Evolutionary conservation across 2,329 filamentous ascomycete species (phyloP).

Genomic region (Grosmannia clavigera): DNA sequence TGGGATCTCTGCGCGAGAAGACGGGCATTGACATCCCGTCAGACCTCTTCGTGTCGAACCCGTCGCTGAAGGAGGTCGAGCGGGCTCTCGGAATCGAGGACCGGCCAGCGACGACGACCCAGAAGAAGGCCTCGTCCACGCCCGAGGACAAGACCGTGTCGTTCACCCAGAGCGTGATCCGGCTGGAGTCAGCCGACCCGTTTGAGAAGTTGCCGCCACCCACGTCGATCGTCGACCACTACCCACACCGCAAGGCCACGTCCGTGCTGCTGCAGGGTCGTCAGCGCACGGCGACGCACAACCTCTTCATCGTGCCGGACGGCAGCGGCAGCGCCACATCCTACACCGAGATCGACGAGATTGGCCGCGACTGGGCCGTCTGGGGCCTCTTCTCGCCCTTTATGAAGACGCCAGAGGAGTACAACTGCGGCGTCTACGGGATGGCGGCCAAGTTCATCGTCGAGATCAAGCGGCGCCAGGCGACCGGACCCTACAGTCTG

Average conservation of each 20-base stretch:
- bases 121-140: background rate
- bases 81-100: constrained; percentile 44
- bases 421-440: constrained; percentile 51
- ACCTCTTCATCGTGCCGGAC: constrained; percentile 43
- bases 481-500: constrained; percentile 53
- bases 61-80: constrained; percentile 53
- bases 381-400: constrained; percentile 56
- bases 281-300: constrained; percentile 31
- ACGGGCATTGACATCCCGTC: constrained; percentile 41
- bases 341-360: constrained; percentile 47
- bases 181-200: constrained; percentile 18
- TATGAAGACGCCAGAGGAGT: constrained; percentile 56
- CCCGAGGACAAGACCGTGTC: constrained; percentile 4
- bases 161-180: constrained; percentile 17
- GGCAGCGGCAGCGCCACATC: constrained; percentile 52
- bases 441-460: constrained; percentile 52
- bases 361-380: constrained; percentile 32
- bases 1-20: constrained; percentile 41
- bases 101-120: constrained; percentile 15
- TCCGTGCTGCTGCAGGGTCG: constrained; percentile 38
- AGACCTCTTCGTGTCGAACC: constrained; percentile 49
- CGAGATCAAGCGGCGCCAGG: constrained; percentile 61
- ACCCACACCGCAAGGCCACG: constrained; percentile 37
- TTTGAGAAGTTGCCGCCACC: constrained; percentile 31
- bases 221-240: constrained; percentile 26